These are phyloP conservation scores for Asterella californica DNA, from an alignment of 225 moss, liverwort and hornwort species.

Conservation along the genomic window DNA sequence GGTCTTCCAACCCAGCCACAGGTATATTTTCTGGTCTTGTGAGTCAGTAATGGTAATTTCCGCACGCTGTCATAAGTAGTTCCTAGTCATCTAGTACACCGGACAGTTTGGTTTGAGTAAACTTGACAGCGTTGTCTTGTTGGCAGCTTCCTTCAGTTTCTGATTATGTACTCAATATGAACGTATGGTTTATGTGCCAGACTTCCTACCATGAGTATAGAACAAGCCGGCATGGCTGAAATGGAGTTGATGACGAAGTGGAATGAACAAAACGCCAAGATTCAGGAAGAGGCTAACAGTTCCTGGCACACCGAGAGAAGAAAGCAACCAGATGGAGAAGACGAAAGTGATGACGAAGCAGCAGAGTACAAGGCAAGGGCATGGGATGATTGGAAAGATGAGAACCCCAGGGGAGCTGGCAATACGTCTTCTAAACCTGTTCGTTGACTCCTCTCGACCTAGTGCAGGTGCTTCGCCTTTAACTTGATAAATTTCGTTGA, in stretches of 20 bases:
- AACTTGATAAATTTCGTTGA: too few relatives aligned
- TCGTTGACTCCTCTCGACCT: conserved; percentile 14
- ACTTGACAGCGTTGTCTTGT: background rate
- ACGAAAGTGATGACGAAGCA: conserved; percentile 80
- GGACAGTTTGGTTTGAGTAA: background rate
- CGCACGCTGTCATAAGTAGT: background rate
- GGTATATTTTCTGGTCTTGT: conserved; percentile 32
- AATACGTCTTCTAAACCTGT: conserved; percentile 60
- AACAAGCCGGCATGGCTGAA: conserved; percentile 91
- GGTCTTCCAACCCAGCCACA: conserved; percentile 99
- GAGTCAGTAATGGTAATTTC: background rate
- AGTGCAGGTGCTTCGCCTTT: background rate
- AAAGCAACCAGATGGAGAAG: conserved; percentile 33
- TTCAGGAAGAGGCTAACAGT: conserved; percentile 69
- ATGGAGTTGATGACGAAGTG: conserved; percentile 95
- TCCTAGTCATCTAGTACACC: background rate
- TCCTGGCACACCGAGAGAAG: conserved; percentile 81
- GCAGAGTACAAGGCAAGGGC: conserved; percentile 85
- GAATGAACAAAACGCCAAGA: conserved; percentile 87
- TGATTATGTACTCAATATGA: background rate
- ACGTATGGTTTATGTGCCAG: conserved; percentile 40
- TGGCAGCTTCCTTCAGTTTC: background rate
- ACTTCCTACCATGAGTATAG: conserved; percentile 97
- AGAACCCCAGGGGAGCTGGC: conserved; percentile 94
- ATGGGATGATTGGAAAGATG: conserved; percentile 99